Percentiles rank a stretch among this genome's conserved stretches.
phyloP scores from a whole-genome alignment of 768 basidiomycete species.

The Russula brevipes region DNA sequence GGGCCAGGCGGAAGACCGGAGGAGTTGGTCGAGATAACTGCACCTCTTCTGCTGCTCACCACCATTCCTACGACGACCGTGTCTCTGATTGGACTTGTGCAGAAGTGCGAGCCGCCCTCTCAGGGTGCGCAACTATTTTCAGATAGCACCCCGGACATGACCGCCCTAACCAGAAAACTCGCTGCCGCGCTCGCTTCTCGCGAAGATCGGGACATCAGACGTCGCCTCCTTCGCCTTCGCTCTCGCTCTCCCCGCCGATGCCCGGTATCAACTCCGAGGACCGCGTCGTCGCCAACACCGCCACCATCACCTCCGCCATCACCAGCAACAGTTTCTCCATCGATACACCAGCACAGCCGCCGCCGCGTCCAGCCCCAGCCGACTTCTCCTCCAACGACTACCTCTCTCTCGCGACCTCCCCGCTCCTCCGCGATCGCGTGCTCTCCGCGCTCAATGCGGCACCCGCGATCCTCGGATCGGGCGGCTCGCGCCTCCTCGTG shows the following conservation, averaged over 20 bases:
- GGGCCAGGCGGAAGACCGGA: no score
- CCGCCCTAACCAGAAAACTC: slow-evolving; percentile 39
- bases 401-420: no score
- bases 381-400: no score
- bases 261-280: background rate
- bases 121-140: background rate
- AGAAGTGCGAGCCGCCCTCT: background rate
- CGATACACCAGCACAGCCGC: no score
- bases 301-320: no score
- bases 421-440: background rate
- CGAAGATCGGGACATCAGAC: slow-evolving; percentile 60
- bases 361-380: no score
- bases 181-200: slow-evolving; percentile 55
- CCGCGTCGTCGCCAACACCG: no score
- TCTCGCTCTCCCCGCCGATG: background rate
- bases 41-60: no score
- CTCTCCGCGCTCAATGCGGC: slow-evolving; percentile 44
- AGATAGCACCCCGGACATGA: slow-evolving; percentile 24
- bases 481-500: slow-evolving; percentile 82
- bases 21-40: no score
- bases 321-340: no score
- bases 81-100: no score
- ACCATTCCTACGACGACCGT: background rate
- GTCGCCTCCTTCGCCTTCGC: slow-evolving; percentile 52
- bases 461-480: slow-evolving; percentile 73